Evolutionary conservation across 805 yeast species (phyloP).

Genomic region (Hanseniaspora singularis): DNA sequence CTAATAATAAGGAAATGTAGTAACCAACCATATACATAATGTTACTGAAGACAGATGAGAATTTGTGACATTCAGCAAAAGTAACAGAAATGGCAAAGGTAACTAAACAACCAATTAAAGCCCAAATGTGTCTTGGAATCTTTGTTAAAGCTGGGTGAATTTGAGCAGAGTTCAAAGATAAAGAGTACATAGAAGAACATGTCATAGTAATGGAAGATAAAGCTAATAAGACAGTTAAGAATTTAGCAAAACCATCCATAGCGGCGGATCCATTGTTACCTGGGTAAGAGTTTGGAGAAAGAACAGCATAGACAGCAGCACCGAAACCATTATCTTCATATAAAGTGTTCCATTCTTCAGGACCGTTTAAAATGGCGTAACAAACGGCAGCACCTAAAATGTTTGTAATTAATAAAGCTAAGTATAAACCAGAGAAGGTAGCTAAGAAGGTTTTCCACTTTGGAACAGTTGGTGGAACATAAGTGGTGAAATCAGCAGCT

Average conservation of each 20-base stretch:
- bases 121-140: slow-evolving; percentile 77
- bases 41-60: slow-evolving; percentile 58
- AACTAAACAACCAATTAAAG: slow-evolving; percentile 57
- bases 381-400: slow-evolving; percentile 78
- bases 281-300: slow-evolving; percentile 51
- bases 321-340: slow-evolving; percentile 53
- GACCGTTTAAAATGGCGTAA: slow-evolving; percentile 46
- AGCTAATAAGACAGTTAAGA: slow-evolving; percentile 72
- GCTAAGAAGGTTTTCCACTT: slow-evolving; percentile 49
- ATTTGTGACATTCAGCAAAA: slow-evolving; percentile 74
- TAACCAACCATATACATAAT: slow-evolving; percentile 87
- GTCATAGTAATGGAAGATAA: slow-evolving; percentile 81
- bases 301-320: slow-evolving; percentile 67
- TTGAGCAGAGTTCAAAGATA: slow-evolving; percentile 75
- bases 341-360: slow-evolving; percentile 34
- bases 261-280: slow-evolving; percentile 42
- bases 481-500: slow-evolving; percentile 84
- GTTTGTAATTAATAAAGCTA: slow-evolving; percentile 61
- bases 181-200: slow-evolving; percentile 84
- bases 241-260: slow-evolving; percentile 78
- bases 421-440: slow-evolving; percentile 47
- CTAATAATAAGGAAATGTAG: slow-evolving; percentile 75
- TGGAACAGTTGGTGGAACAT: slow-evolving; percentile 57
- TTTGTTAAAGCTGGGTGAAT: slow-evolving; percentile 57
- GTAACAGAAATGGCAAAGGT: slow-evolving; percentile 78